Conservation (phyloP, 2,329 filamentous ascomycete genomes). For the Epichloe baconii region DNA sequence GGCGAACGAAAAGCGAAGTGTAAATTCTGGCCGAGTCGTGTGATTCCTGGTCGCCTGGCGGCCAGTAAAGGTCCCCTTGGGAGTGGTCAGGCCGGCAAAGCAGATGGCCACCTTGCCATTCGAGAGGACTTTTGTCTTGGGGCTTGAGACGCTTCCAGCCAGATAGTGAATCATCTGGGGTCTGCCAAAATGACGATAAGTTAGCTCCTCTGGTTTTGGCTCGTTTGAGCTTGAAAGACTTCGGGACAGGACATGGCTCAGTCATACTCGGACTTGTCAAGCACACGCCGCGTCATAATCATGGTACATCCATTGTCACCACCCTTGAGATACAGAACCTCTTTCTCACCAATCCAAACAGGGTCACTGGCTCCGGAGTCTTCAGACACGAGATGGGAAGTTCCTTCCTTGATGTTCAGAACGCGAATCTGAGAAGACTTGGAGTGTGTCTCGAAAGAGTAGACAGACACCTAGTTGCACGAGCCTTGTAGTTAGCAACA, state of each 20-base stretch:
- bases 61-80: slow-evolving; percentile 55
- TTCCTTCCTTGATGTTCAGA: slow-evolving; percentile 54
- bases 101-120: slow-evolving; percentile 39
- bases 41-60: slow-evolving; percentile 44
- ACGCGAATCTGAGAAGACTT: slow-evolving; percentile 57
- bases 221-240: background rate
- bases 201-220: background rate
- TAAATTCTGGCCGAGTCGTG: slow-evolving; percentile 58
- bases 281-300: slow-evolving; percentile 27
- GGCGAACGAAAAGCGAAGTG: slow-evolving; percentile 61
- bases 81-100: slow-evolving; percentile 50
- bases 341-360: slow-evolving; percentile 60
- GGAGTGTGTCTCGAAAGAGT: slow-evolving; percentile 65
- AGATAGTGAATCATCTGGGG: slow-evolving; percentile 35
- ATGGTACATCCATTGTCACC: slow-evolving; percentile 33
- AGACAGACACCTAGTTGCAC: slow-evolving; percentile 45
- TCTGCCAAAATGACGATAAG: slow-evolving; percentile 11
- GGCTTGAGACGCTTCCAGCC: slow-evolving; percentile 41
- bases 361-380: slow-evolving; percentile 55
- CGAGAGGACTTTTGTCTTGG: slow-evolving; percentile 41
- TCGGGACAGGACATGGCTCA: background rate
- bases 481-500: background rate
- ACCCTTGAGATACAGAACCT: slow-evolving; percentile 42
- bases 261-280: slow-evolving; percentile 23
- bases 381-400: slow-evolving; percentile 52